These are phyloP conservation scores for Cadophora luteo-olivacea DNA, from an alignment of 2,329 filamentous ascomycete species.

Conservation along the genomic window DNA sequence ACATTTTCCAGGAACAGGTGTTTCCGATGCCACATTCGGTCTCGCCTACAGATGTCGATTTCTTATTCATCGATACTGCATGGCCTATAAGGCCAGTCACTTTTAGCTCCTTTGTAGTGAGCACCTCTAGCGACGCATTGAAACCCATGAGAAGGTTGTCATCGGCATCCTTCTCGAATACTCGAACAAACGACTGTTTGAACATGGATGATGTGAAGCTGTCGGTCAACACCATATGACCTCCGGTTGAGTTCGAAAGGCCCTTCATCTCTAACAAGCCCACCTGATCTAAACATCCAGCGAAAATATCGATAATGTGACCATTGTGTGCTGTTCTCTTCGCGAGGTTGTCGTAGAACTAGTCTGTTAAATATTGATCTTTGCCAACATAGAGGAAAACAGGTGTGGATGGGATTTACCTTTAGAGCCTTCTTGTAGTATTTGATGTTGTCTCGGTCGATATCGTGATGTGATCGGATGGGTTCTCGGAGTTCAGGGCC, in stretches of 20 bases:
- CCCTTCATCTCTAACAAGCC: constrained; percentile 98
- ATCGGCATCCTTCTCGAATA: constrained; percentile 95
- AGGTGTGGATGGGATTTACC: constrained; percentile 54
- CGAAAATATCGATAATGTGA: constrained; percentile 97
- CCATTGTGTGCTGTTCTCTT: constrained; percentile 96
- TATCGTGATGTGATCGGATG: constrained; percentile 97
- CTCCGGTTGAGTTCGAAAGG: constrained; percentile 92
- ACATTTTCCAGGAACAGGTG: constrained; percentile 99
- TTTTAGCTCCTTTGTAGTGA: constrained; percentile 98
- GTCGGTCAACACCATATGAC: constrained; percentile 97
- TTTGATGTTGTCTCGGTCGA: constrained; percentile 98
- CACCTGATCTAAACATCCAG: constrained; percentile 95
- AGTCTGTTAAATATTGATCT: constrained; percentile 22
- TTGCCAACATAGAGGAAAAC: not conserved
- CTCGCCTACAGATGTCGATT: constrained; percentile 94
- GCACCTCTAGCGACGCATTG: constrained; percentile 92
- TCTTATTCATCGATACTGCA: constrained; percentile 96
- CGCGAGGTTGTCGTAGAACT: constrained; percentile 94
- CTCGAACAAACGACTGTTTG: constrained; percentile 95
- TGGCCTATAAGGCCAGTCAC: constrained; percentile 97
- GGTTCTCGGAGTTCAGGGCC: constrained; percentile 94
- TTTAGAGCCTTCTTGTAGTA: constrained; percentile 99
- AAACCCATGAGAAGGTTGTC: constrained; percentile 98
- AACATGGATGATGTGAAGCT: constrained; percentile 99
- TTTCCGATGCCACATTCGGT: constrained; percentile 98